Base-by-base conservation (phyloP, 768 basidiomycete genomes). In the Termitomyces sp. region DNA sequence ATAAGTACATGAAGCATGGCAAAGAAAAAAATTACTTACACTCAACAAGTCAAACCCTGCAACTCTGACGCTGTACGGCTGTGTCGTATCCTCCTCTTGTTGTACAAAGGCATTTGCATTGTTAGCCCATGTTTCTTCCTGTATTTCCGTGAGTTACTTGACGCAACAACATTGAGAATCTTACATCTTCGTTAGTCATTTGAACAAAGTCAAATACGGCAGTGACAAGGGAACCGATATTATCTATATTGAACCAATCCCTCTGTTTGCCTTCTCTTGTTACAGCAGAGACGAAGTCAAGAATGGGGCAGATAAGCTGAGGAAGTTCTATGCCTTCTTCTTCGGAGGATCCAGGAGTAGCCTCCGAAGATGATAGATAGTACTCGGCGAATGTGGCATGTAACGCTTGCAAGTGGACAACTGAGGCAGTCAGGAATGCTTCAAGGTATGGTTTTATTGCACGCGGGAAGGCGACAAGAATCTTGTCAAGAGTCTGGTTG, bases 31-130 rank as follows among this genome's bases (percentile, higher is more conserved):
- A 11, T 11, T 44, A 20, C 1, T 52, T 69, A 97, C 95, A 33
- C 80, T 79, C 52, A 96, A 72, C 36, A 98, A 72, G 66, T 98
- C 96, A 63, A 94, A 87, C 3, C 87, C 87, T 4, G 92, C 89
- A 2, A 92, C 82, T 36, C 97, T 81, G 35, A 93, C 80, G 55
- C 90, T 91, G 67, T 94, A 95, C 2, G 79, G 68, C 54, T 90
- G 84, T 1, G 86, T 86, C 60, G 96, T 94, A 59, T 98, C 96
- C 54, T 97, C 93, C 66, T 98, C 95, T 67, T 98, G 93, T 26
- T 89, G 88, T 32, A 98, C 86, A 66, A 98, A 98, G 3, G 88
- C 84, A 63, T 98, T 98, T 3, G 92, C 86, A 64, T 97, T 90
- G 54, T 79, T 83, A 2, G 85, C 82, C 96, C 96, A 98, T 16